A percentile compares a stretch with the other conserved stretches of the same genome.
Evolutionary conservation across 2,329 filamentous ascomycete genomes (phyloP).

Genomic region (Kalaharituber pfeilii): DNA sequence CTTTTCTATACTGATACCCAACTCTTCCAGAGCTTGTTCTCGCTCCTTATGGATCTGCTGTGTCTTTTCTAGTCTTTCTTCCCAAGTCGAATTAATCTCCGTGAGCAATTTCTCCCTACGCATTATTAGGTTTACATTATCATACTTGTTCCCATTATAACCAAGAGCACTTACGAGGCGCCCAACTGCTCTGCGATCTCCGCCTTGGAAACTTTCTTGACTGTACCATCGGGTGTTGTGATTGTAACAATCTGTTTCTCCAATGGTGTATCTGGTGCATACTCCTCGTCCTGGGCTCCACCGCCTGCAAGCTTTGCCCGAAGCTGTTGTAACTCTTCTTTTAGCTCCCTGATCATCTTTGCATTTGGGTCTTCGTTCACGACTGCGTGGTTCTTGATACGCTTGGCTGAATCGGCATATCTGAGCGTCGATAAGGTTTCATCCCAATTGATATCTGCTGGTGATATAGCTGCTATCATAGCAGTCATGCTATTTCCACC

Average conservation of each 20-base stretch:
- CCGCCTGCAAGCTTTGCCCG: constrained; percentile 62
- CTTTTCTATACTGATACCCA: constrained; percentile 98
- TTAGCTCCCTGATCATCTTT: constrained; percentile 94
- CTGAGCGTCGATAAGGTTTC: constrained; percentile 89
- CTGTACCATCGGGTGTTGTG: constrained; percentile 60
- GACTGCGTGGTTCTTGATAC: constrained; percentile 99
- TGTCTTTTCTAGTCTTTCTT: constrained; percentile 85
- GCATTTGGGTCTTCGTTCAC: constrained; percentile 98
- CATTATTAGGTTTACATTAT: background rate
- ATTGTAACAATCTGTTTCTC: constrained; percentile 96
- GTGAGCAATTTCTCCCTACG: constrained; percentile 66
- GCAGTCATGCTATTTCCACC: constrained; percentile 98
- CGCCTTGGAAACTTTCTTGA: constrained; percentile 94
- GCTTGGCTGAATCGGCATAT: constrained; percentile 93
- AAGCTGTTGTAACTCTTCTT: constrained; percentile 77
- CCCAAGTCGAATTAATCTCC: constrained; percentile 97
- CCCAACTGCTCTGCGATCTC: constrained; percentile 93
- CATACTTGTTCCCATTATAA: no score
- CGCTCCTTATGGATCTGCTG: constrained; percentile 96
- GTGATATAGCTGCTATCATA: constrained; percentile 98
- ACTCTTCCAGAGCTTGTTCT: constrained; percentile 82
- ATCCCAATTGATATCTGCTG: constrained; percentile 97
- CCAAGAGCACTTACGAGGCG: constrained; percentile 28
- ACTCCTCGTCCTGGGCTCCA: constrained; percentile 52
- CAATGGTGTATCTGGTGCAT: constrained; percentile 76